Evolutionary conservation across 306 rosid genomes (phyloP).

Genomic region (Prosopis cineraria): DNA sequence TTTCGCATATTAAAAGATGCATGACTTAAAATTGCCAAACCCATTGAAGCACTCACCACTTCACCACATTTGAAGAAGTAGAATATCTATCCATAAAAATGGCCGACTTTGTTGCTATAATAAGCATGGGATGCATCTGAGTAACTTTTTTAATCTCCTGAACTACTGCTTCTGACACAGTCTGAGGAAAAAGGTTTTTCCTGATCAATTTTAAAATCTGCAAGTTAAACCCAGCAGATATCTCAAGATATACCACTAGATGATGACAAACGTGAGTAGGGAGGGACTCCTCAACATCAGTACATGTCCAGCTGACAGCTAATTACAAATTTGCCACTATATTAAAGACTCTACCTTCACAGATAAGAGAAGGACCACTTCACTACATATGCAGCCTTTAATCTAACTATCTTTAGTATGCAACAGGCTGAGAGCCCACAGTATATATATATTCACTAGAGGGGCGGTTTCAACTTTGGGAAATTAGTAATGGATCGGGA

Average conservation of each 20-base stretch:
- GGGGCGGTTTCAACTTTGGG: background rate
- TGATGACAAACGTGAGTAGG: background rate
- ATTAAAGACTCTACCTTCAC: background rate
- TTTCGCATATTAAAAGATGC: constrained; percentile 11
- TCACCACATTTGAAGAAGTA: constrained; percentile 42
- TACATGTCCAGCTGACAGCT: background rate
- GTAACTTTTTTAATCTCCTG: constrained; percentile 74
- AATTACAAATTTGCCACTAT: constrained; percentile 5
- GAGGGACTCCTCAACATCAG: background rate
- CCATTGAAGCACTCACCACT: constrained; percentile 54
- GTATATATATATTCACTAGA: background rate
- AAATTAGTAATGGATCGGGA: background rate
- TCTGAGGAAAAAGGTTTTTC: constrained; percentile 71
- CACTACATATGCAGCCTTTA: background rate
- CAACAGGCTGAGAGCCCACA: background rate
- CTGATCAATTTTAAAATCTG: constrained; percentile 43
- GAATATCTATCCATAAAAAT: constrained; percentile 56
- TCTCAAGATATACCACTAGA: background rate
- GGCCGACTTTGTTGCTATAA: constrained; percentile 75
- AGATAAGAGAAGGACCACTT: background rate
- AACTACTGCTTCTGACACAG: constrained; percentile 71
- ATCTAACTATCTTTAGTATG: background rate
- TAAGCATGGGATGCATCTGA: constrained; percentile 78
- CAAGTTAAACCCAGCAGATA: constrained; percentile 34
- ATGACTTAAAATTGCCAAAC: constrained; percentile 15